Evolutionary conservation across 2,329 filamentous ascomycete species (phyloP).

Genomic region (Colletotrichum magnum): DNA sequence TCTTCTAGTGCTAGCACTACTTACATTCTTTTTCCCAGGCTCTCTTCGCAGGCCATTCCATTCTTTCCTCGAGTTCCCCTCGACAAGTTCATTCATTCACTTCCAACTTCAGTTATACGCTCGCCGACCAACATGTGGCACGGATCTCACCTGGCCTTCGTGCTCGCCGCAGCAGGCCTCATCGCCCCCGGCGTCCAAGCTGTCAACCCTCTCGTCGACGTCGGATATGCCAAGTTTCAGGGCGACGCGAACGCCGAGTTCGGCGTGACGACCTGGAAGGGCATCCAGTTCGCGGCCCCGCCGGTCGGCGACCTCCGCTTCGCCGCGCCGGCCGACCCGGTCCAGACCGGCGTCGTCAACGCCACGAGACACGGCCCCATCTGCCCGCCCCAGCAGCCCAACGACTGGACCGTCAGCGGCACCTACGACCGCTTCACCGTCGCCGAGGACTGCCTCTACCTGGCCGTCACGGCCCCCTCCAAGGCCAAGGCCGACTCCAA

Average conservation of each 20-base stretch:
- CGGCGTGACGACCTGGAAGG: constrained; percentile 79
- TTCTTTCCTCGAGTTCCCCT: constrained; percentile 9
- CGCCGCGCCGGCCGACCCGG: constrained; percentile 71
- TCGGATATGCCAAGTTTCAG: constrained; percentile 77
- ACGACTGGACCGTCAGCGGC: constrained; percentile 39
- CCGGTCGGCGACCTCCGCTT: constrained; percentile 78
- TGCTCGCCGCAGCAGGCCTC: constrained; percentile 19
- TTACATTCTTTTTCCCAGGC: constrained; percentile 16
- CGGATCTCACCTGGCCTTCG: constrained; percentile 10
- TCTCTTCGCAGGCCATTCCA: constrained; percentile 8
- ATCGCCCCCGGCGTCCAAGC: constrained; percentile 34
- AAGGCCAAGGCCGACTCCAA: constrained; percentile 62
- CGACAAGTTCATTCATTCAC: constrained; percentile 2
- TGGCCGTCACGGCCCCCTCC: constrained; percentile 75
- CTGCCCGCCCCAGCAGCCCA: constrained; percentile 50
- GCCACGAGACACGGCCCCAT: constrained; percentile 57
- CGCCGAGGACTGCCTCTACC: constrained; percentile 78
- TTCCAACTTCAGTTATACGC: neutral
- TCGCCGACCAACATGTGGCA: constrained; percentile 19
- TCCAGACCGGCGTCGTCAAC: constrained; percentile 59
- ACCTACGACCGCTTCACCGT: constrained; percentile 43
- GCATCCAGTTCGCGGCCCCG: constrained; percentile 80
- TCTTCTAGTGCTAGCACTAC: constrained; percentile 21
- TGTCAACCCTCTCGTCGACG: constrained; percentile 63
- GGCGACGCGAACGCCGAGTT: constrained; percentile 61